Evolutionary conservation across 1,284 basidiomycete species (phyloP).

Genomic region (Cryptococcus sp.): DNA sequence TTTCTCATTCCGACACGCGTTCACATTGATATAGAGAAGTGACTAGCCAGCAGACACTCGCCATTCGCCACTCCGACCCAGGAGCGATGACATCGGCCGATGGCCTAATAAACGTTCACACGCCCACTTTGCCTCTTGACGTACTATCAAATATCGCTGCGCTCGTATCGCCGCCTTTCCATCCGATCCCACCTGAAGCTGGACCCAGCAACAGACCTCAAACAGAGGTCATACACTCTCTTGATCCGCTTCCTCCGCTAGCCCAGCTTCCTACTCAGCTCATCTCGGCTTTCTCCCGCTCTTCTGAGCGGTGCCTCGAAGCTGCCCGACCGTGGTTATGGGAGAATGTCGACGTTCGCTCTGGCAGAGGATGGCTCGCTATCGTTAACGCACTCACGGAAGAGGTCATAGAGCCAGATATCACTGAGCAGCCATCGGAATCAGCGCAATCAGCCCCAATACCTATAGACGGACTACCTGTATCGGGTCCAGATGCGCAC

Average conservation of each 20-base stretch:
- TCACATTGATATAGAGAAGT: no score
- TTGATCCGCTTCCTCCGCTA: slow-evolving; percentile 37
- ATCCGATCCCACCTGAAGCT: slow-evolving; percentile 15
- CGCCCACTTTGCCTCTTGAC: slow-evolving; percentile 35
- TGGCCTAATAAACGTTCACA: background rate
- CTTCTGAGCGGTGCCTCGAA: slow-evolving; percentile 35
- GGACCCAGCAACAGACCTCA: slow-evolving; percentile 19
- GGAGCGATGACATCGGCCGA: no score
- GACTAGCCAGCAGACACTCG: no score
- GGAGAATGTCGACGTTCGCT: slow-evolving; percentile 49
- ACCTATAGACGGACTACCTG: slow-evolving; percentile 6
- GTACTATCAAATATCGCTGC: slow-evolving; percentile 39
- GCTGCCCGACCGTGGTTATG: slow-evolving; percentile 50
- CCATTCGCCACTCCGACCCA: no score
- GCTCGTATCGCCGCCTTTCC: slow-evolving; percentile 40
- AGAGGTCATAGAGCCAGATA: slow-evolving; percentile 39
- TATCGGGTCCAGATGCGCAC: slow-evolving; percentile 15
- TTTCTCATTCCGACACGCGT: no score
- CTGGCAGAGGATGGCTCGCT: slow-evolving; percentile 51
- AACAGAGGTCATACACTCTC: slow-evolving; percentile 24
- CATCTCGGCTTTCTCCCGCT: slow-evolving; percentile 29
- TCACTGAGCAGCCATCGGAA: background rate
- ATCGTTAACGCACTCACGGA: slow-evolving; percentile 52
- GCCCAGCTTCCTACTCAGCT: slow-evolving; percentile 21
- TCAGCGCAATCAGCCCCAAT: background rate